phyloP scores from a whole-genome alignment of 345 rosid genomes.

The Physaria fendleri region DNA sequence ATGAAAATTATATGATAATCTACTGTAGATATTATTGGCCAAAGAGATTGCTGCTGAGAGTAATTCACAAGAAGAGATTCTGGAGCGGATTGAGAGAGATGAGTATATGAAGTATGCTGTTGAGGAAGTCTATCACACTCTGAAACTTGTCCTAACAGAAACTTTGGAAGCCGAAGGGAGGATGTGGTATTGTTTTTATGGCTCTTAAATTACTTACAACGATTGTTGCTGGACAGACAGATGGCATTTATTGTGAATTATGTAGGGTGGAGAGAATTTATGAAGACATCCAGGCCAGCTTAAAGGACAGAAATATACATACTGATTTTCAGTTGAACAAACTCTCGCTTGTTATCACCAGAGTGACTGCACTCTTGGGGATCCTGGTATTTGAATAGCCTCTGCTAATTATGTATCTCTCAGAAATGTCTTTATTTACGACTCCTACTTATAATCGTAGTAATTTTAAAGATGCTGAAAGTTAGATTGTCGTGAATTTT shows the following conservation, averaged over 20 bases:
- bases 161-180: conserved; percentile 83
- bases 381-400: conserved; percentile 48
- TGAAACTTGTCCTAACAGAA: conserved; percentile 57
- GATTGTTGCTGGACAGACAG: neutral
- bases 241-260: conserved; percentile 20
- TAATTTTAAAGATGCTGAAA: neutral
- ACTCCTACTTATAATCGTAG: neutral
- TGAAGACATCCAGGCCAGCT: conserved; percentile 54
- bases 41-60: conserved; percentile 77
- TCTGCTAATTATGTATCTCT: conserved; percentile 5
- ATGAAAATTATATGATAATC: neutral
- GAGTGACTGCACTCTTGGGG: conserved; percentile 78
- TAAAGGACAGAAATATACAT: conserved; percentile 41
- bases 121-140: conserved; percentile 68
- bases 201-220: conserved; percentile 11
- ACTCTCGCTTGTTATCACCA: conserved; percentile 69
- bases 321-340: conserved; percentile 61
- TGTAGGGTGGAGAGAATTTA: conserved; percentile 84
- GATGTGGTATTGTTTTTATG: conserved; percentile 55
- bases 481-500: neutral
- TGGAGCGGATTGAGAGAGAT: conserved; percentile 82
- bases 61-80: conserved; percentile 72
- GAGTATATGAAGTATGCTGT: conserved; percentile 96
- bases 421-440: neutral
- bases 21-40: conserved; percentile 70